These are phyloP conservation scores for Sordariomycetes sp. DNA, from an alignment of 2,329 filamentous ascomycete species.

Conservation along the genomic window DNA sequence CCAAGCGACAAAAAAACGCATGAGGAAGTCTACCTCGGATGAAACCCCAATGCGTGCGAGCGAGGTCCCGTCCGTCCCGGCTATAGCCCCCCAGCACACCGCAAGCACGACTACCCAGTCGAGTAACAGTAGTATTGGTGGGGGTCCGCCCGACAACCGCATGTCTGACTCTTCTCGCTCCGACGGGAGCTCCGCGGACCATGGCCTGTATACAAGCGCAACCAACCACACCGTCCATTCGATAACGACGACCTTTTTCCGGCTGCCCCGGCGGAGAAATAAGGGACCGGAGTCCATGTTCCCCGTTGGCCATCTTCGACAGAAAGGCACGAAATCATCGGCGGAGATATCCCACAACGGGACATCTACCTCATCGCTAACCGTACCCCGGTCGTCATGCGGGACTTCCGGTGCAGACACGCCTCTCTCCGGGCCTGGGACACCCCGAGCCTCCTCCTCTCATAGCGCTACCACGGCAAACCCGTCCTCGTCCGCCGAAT, in stretches of 20 bases:
- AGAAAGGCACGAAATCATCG: constrained; percentile 44
- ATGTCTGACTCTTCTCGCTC: constrained; percentile 73
- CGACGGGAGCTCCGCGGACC: constrained; percentile 69
- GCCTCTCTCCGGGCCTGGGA: constrained; percentile 9
- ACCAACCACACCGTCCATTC: constrained; percentile 52
- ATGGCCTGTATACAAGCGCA: constrained; percentile 41
- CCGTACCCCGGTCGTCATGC: constrained; percentile 7
- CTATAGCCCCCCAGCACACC: neutral
- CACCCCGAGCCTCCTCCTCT: constrained; percentile 23
- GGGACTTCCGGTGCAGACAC: constrained; percentile 3
- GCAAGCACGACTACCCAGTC: neutral
- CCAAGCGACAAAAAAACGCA: neutral
- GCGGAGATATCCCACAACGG: constrained; percentile 10
- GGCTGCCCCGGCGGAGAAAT: constrained; percentile 64
- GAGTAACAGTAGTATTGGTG: neutral
- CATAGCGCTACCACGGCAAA: constrained; percentile 12
- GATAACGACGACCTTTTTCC: constrained; percentile 63
- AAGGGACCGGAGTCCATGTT: constrained; percentile 71
- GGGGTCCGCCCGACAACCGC: neutral
- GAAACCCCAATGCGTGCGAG: neutral
- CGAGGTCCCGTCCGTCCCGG: neutral
- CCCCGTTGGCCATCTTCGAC: constrained; percentile 74
- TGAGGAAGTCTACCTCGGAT: neutral
- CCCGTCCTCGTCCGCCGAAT: neutral
- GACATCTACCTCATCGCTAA: constrained; percentile 31